Conservation (phyloP, 345 rosid genomes). For the Corymbia maculata region DNA sequence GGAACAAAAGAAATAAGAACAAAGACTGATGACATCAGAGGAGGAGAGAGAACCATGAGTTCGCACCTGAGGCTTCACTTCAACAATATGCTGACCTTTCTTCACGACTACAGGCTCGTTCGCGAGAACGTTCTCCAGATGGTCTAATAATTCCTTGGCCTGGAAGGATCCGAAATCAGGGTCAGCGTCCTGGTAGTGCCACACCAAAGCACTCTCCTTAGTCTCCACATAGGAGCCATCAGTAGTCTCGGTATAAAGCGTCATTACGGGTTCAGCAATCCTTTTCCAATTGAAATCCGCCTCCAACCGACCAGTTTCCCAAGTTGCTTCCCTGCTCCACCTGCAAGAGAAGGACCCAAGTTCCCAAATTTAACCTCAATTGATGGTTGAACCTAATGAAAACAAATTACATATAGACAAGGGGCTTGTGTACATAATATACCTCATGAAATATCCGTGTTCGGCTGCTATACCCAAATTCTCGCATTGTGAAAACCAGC, state of each 20-base stretch:
- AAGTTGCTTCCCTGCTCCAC: not conserved
- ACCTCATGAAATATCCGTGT: conserved; percentile 31
- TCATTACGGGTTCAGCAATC: conserved; percentile 11
- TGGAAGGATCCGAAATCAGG: conserved; percentile 15
- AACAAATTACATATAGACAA: not conserved
- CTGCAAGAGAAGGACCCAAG: not conserved
- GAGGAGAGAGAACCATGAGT: not conserved
- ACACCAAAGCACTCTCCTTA: conserved; percentile 18
- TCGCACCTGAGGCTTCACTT: conserved; percentile 15
- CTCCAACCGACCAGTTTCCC: conserved; percentile 6
- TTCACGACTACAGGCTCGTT: conserved; percentile 14
- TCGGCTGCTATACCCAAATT: conserved; percentile 38
- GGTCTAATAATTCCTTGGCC: conserved; percentile 15
- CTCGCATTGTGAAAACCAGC: conserved; percentile 22
- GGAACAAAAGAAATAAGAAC: not conserved
- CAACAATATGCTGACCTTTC: conserved; percentile 10
- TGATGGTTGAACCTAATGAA: not conserved
- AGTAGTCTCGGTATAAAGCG: conserved; percentile 14
- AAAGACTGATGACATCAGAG: not conserved
- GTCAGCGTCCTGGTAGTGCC: conserved; percentile 14
- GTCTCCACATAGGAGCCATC: conserved; percentile 14
- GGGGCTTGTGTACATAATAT: not conserved
- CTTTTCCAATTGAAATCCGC: conserved; percentile 7
- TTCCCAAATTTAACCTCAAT: not conserved
- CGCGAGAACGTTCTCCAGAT: conserved; percentile 12